Percentiles rank a stretch among this genome's conserved stretches.
These are phyloP conservation scores for Salmacisia buchloeana DNA, from an alignment of 1,284 basidiomycete species.

Conservation along the genomic window DNA sequence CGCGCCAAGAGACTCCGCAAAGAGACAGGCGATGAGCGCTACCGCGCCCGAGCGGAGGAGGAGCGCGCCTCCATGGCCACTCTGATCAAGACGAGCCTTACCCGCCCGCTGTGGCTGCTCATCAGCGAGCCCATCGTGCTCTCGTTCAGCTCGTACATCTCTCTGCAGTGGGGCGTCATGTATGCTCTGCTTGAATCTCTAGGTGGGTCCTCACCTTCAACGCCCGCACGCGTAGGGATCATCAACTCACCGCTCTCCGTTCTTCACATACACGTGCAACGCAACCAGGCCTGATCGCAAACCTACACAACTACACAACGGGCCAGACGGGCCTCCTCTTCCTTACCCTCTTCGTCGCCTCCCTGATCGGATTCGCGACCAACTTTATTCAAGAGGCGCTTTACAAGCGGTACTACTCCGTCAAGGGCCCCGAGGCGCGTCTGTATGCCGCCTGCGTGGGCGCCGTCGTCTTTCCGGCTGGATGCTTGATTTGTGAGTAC, in stretches of 20 bases:
- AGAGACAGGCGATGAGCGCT: slow-evolving; percentile 31
- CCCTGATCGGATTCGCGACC: slow-evolving; percentile 62
- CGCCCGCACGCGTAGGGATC: neutral
- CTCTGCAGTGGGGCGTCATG: slow-evolving; percentile 28
- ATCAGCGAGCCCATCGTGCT: slow-evolving; percentile 54
- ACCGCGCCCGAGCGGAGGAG: slow-evolving; percentile 50
- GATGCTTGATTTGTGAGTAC: slow-evolving; percentile 37
- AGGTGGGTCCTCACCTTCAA: neutral
- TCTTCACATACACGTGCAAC: neutral
- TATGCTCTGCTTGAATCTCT: neutral
- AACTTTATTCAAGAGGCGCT: slow-evolving; percentile 54
- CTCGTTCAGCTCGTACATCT: slow-evolving; percentile 53
- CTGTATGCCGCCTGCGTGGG: slow-evolving; percentile 48
- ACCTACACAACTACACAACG: slow-evolving; percentile 26
- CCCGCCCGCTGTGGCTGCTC: slow-evolving; percentile 47
- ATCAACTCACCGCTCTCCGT: neutral
- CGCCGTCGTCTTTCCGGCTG: slow-evolving; percentile 30
- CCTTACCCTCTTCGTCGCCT: slow-evolving; percentile 31
- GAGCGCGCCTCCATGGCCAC: slow-evolving; percentile 33
- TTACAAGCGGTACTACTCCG: slow-evolving; percentile 19
- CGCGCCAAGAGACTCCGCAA: slow-evolving; percentile 46
- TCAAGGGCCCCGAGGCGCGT: slow-evolving; percentile 52
- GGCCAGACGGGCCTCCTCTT: slow-evolving; percentile 30
- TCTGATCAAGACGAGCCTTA: slow-evolving; percentile 46
- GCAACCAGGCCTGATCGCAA: slow-evolving; percentile 38